Evolutionary conservation across 2,329 filamentous ascomycete genomes (phyloP).

Genomic region (Cyphellophora attinorum): DNA sequence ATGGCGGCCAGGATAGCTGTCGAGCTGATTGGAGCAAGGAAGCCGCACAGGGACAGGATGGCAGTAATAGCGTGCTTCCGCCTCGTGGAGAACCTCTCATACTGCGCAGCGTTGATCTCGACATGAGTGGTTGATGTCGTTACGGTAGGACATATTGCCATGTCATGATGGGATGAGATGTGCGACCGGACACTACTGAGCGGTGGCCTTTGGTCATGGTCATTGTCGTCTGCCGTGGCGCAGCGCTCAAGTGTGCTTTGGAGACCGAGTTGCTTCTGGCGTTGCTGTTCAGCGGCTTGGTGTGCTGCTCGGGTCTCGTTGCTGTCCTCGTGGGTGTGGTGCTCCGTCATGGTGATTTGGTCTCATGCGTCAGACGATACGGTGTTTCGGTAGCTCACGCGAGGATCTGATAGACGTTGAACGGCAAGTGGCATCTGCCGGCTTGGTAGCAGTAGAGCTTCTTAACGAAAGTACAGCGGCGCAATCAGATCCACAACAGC

Average conservation of each 20-base stretch:
- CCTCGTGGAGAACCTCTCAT: constrained; percentile 51
- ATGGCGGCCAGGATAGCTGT: constrained; percentile 65
- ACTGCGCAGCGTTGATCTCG: constrained; percentile 44
- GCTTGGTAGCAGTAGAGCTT: too few relatives aligned
- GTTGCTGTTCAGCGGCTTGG: constrained; percentile 5
- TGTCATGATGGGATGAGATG: constrained; percentile 22
- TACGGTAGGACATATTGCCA: constrained; percentile 12
- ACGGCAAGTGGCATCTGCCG: too few relatives aligned
- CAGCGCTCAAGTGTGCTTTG: constrained; percentile 6
- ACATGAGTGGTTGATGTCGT: constrained; percentile 11
- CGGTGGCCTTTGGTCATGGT: constrained; percentile 6
- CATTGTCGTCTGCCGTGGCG: constrained; percentile 4
- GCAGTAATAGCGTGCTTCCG: constrained; percentile 60
- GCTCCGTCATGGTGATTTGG: constrained; percentile 15
- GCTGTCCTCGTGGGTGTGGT: constrained; percentile 10
- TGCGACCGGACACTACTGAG: constrained; percentile 25
- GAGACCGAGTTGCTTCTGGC: constrained; percentile 1
- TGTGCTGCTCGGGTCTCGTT: constrained; percentile 3
- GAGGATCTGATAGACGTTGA: too few relatives aligned
- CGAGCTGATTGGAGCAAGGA: constrained; percentile 65
- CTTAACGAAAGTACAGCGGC: too few relatives aligned
- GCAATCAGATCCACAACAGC: too few relatives aligned
- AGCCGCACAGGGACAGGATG: constrained; percentile 64
- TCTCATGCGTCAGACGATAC: too few relatives aligned
- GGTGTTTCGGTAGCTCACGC: too few relatives aligned